Evolutionary conservation across 257 asterid species (phyloP).

Genomic region (Penstemon davidsonii): DNA sequence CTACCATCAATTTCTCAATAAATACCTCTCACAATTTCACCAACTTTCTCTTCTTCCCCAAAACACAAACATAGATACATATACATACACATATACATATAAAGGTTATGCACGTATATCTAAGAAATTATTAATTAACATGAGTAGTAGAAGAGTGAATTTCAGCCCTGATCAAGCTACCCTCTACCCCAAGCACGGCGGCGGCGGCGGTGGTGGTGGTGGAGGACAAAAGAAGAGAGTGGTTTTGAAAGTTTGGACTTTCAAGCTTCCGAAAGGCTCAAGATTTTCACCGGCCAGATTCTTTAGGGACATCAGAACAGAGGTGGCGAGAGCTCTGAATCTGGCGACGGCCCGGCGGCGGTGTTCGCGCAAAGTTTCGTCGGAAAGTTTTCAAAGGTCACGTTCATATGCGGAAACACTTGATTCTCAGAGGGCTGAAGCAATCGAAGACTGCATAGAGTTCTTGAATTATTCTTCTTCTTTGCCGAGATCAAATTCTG

Average conservation of each 20-base stretch:
- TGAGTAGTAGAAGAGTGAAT: constrained; percentile 43
- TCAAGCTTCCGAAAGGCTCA: constrained; percentile 39
- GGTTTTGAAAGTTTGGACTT: constrained; percentile 34
- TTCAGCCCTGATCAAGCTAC: constrained; percentile 44
- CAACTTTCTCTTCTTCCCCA: constrained; percentile 21
- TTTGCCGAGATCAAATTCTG: constrained; percentile 62
- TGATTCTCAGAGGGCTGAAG: constrained; percentile 86
- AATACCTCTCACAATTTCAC: constrained; percentile 28
- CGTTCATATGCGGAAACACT: constrained; percentile 70
- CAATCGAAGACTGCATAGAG: constrained; percentile 90
- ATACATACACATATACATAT: too few relatives aligned
- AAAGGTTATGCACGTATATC: too few relatives aligned
- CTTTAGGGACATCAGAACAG: constrained; percentile 51
- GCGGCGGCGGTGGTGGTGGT: not conserved
- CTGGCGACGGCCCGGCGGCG: constrained; percentile 37
- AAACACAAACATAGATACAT: not conserved
- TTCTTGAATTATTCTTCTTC: constrained; percentile 74
- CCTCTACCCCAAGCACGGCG: constrained; percentile 20
- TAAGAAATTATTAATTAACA: not conserved
- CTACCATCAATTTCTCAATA: constrained; percentile 31
- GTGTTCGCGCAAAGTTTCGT: constrained; percentile 55
- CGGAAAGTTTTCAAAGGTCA: constrained; percentile 59
- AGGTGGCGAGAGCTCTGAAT: constrained; percentile 54
- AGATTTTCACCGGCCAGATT: constrained; percentile 45
- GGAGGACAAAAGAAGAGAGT: constrained; percentile 37